Conservation (phyloP, 1,139 yeast genomes). For the Yamadazyma pseudoaaseri region DNA sequence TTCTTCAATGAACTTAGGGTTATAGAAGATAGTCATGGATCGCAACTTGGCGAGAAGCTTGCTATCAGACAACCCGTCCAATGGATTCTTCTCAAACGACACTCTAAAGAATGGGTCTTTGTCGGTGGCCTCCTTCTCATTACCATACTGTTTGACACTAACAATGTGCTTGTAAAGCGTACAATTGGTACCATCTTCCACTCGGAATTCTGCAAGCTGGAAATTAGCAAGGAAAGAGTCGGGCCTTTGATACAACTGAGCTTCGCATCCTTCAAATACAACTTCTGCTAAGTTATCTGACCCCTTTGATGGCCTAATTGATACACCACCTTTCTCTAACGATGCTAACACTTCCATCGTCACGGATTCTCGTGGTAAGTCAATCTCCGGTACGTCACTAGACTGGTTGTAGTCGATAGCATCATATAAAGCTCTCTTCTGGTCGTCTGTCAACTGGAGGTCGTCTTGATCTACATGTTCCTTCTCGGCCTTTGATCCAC, state of each 20-base stretch:
- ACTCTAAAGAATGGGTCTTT: conserved; percentile 76
- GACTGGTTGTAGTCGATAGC: conserved; percentile 91
- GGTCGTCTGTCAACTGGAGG: conserved; percentile 53
- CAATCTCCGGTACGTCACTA: conserved; percentile 50
- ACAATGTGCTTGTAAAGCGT: conserved; percentile 82
- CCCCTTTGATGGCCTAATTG: conserved; percentile 46
- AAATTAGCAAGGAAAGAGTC: conserved; percentile 74
- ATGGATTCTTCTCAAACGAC: conserved; percentile 81
- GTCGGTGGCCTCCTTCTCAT: conserved; percentile 9
- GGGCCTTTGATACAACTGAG: conserved; percentile 73
- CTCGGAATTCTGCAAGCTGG: conserved; percentile 74
- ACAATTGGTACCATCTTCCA: conserved; percentile 80
- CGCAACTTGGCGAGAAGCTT: conserved; percentile 69
- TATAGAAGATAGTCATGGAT: conserved; percentile 88
- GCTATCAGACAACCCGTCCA: conserved; percentile 82
- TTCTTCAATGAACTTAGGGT: conserved; percentile 76
- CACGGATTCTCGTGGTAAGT: conserved; percentile 73
- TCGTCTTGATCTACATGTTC: conserved; percentile 16
- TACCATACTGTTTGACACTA: conserved; percentile 63
- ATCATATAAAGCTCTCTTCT: conserved; percentile 80
- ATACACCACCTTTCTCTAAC: conserved; percentile 74
- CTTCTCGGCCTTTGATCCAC: conserved; percentile 18
- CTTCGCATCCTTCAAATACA: conserved; percentile 77
- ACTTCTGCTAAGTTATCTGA: conserved; percentile 64
- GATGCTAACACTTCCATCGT: conserved; percentile 65